phyloP scores from a whole-genome alignment of 306 rosid species.

The Alnus rubra region DNA sequence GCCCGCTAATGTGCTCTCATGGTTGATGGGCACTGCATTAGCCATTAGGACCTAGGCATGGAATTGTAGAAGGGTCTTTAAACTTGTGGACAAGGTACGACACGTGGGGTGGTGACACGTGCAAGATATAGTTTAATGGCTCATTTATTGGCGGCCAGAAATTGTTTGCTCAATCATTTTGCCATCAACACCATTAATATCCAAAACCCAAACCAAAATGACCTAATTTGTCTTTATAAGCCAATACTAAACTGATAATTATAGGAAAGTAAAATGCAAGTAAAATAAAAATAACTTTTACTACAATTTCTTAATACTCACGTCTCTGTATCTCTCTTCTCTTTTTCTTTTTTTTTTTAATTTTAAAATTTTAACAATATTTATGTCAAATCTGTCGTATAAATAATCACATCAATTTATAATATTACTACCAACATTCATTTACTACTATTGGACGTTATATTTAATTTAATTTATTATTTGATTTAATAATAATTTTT shows the following conservation, averaged over 20 bases:
- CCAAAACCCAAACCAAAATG: not conserved
- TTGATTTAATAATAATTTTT: too few species aligned
- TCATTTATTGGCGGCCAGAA: slow-evolving; percentile 2
- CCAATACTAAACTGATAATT: not conserved
- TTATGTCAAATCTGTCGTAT: too few species aligned
- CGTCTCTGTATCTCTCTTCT: too few species aligned
- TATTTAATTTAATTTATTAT: too few species aligned
- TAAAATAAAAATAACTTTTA: too few species aligned
- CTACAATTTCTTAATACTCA: too few species aligned
- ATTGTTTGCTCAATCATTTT: slow-evolving; percentile 25
- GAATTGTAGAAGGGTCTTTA: not conserved
- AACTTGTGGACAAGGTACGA: not conserved
- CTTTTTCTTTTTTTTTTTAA: too few species aligned
- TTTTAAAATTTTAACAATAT: too few species aligned
- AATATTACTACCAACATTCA: too few species aligned
- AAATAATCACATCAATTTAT: too few species aligned
- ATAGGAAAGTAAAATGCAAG: not conserved
- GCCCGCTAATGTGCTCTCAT: slow-evolving; percentile 12
- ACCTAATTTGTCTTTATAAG: not conserved
- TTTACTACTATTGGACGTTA: too few species aligned
- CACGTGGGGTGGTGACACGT: slow-evolving; percentile 17
- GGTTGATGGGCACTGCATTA: not conserved
- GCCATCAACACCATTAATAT: not conserved
- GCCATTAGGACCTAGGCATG: not conserved
- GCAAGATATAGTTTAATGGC: not conserved